Conservation (phyloP, 2,329 filamentous ascomycete genomes). For the Ascocoryne sarcoides region DNA sequence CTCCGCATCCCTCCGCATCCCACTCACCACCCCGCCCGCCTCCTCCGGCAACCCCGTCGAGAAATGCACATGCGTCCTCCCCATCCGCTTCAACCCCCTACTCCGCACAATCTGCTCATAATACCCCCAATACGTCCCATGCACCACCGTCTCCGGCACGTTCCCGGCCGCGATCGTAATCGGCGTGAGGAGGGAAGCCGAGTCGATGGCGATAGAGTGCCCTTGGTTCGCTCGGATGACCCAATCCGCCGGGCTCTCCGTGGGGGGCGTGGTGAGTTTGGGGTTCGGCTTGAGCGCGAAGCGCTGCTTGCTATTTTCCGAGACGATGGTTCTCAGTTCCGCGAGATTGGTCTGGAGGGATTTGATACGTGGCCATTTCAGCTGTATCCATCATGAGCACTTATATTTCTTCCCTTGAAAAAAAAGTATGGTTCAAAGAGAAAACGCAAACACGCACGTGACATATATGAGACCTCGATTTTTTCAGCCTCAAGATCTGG, state of each 20-base stretch:
- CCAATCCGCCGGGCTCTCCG: slow-evolving; percentile 49
- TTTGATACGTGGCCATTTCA: slow-evolving; percentile 40
- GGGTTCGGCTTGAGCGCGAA: slow-evolving; percentile 64
- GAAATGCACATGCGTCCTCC: slow-evolving; percentile 83
- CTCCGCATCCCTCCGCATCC: slow-evolving; percentile 72
- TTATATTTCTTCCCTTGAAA: not conserved
- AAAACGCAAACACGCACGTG: slow-evolving; percentile 1
- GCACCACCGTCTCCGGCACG: slow-evolving; percentile 62
- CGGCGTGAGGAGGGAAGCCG: slow-evolving; percentile 60
- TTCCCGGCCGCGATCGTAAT: slow-evolving; percentile 50
- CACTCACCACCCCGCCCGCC: slow-evolving; percentile 52
- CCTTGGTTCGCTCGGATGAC: slow-evolving; percentile 94
- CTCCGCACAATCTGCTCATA: slow-evolving; percentile 67
- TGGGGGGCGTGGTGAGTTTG: slow-evolving; percentile 12
- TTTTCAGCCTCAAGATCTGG: no score
- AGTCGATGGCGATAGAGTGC: slow-evolving; percentile 71
- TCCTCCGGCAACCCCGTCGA: slow-evolving; percentile 57
- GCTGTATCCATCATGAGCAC: slow-evolving; percentile 13
- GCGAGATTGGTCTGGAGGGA: slow-evolving; percentile 64
- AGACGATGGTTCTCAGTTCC: slow-evolving; percentile 64
- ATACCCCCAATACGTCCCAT: slow-evolving; percentile 79
- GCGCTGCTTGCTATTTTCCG: slow-evolving; percentile 79
- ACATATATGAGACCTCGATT: no score
- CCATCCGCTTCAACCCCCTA: slow-evolving; percentile 76
- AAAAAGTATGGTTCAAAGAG: not conserved